A percentile compares a stretch with the other conserved stretches of the same genome.
Conservation (phyloP, 2,329 filamentous ascomycete genomes). For the Colletotrichum navitas region DNA sequence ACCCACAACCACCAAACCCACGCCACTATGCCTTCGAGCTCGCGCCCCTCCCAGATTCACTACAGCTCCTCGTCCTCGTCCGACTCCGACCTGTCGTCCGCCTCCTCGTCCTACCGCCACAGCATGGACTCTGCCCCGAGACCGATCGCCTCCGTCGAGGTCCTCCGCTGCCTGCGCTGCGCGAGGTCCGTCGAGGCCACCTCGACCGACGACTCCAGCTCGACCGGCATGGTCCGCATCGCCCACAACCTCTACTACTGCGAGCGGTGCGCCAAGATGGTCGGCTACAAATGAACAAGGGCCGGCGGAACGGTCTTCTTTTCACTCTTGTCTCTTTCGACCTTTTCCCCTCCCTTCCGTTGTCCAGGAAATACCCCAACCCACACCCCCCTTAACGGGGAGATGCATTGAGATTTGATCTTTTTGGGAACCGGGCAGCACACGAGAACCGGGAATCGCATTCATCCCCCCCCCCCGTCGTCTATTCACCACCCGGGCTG, state of each 20-base stretch:
- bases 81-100: conserved; percentile 58
- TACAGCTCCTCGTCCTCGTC: conserved; percentile 58
- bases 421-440: neutral
- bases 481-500: neutral
- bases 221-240: conserved; percentile 74
- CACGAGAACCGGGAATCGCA: neutral
- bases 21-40: conserved; percentile 49
- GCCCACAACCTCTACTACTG: conserved; percentile 77
- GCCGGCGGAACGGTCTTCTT: neutral
- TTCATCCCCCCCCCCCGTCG: neutral
- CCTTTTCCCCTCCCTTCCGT: too few relatives aligned
- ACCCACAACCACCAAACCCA: neutral
- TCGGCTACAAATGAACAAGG: conserved; percentile 74
- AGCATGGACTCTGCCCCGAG: conserved; percentile 64
- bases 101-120: conserved; percentile 53
- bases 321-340: neutral
- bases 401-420: conserved; percentile 9
- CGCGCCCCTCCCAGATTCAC: conserved; percentile 52
- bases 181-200: conserved; percentile 71
- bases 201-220: conserved; percentile 68
- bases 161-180: conserved; percentile 73
- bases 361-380: too few relatives aligned
- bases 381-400: neutral
- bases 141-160: conserved; percentile 67
- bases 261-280: conserved; percentile 72